Evolutionary conservation across 306 rosid genomes (phyloP), one percentile per base, ranked within the genome.

Genomic region (Potentilla sterilis): DNA sequence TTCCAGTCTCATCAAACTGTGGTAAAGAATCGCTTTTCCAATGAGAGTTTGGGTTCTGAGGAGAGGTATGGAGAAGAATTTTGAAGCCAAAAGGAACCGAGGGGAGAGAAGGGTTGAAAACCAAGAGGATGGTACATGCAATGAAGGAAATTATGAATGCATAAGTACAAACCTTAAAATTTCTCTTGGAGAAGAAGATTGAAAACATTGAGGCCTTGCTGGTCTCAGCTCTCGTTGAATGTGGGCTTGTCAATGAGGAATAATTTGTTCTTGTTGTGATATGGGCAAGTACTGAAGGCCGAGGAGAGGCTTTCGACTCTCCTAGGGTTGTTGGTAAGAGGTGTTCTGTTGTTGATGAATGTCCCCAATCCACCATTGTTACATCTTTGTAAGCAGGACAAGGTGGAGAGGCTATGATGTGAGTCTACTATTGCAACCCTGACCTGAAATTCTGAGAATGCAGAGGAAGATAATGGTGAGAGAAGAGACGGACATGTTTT

Each of bases 71-170:
- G 15, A 78, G 62, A 48, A 78, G 6, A 38, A 48, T 71, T 37
- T 72, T 71, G 65, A 70, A 40, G 41, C 77, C 54, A 18, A 73
- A 54, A 63, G 77, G 77, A 18, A 74, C 37, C 28, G 77, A 40
- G 24, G 21, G 55, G 24, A 22, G 7, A 37, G 81, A 47, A n/a
- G 76, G 67, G 43, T 41, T 28, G 47, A 72, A 59, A 72, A 72
- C 65, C 63, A 78, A 78, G 41, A 78, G 35, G 63, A 72, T 21
- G 32, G 76, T 78, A 52, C 71, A 78, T 40, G 54, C 22, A 40
- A 49, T 15, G 52, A 78, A 63, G 42, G 67, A 46, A 49, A 78
- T 49, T 18, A 35, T 49, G 46, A 72, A 62, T 37, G 62, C 46
- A 38, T 78, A 72, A 48, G 72, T 42, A 44, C 73, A 28, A 18